A percentile compares a stretch with the other conserved stretches of the same genome.
phyloP scores from a whole-genome alignment of 441 rosid species.

The Mallotus repandus region DNA sequence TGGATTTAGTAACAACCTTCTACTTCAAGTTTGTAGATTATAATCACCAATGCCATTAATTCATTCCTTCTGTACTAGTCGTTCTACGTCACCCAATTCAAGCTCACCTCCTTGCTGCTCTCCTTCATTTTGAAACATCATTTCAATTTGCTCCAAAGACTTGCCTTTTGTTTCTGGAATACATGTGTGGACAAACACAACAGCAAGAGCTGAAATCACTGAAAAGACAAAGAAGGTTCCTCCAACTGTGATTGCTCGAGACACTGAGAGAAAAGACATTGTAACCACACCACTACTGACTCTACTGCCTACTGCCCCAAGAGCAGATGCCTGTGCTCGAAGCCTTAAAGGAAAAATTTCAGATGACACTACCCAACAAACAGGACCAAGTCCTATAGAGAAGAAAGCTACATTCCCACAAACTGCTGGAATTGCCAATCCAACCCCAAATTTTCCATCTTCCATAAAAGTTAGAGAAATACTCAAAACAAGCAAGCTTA shows the following conservation, averaged over 20 bases:
- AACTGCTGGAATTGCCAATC: conserved; percentile 53
- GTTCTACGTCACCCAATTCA: conserved; percentile 69
- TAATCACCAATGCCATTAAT: not conserved
- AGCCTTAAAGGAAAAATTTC: conserved; percentile 80
- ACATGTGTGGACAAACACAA: conserved; percentile 53
- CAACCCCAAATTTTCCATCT: conserved; percentile 47
- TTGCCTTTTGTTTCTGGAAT: conserved; percentile 90
- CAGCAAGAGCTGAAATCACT: conserved; percentile 56
- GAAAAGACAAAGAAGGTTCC: conserved; percentile 76
- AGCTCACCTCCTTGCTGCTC: conserved; percentile 44
- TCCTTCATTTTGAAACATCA: conserved; percentile 51
- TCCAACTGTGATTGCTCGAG: conserved; percentile 56
- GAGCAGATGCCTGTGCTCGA: conserved; percentile 83
- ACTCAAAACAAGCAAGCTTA: conserved; percentile 55
- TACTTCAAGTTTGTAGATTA: not conserved
- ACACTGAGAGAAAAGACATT: conserved; percentile 81
- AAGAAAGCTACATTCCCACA: conserved; percentile 91
- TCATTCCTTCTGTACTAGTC: conserved; percentile 54
- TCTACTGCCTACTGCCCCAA: conserved; percentile 84
- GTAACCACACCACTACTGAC: conserved; percentile 76
- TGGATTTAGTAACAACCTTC: not conserved
- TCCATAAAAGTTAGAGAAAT: conserved; percentile 49
- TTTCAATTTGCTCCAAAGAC: conserved; percentile 82
- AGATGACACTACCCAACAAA: conserved; percentile 84
- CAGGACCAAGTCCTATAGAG: conserved; percentile 80